Evolutionary conservation across 2,329 filamentous ascomycete genomes (phyloP), one percentile per base, ranked within the genome.

Genomic region (Aspergillus hortae): DNA sequence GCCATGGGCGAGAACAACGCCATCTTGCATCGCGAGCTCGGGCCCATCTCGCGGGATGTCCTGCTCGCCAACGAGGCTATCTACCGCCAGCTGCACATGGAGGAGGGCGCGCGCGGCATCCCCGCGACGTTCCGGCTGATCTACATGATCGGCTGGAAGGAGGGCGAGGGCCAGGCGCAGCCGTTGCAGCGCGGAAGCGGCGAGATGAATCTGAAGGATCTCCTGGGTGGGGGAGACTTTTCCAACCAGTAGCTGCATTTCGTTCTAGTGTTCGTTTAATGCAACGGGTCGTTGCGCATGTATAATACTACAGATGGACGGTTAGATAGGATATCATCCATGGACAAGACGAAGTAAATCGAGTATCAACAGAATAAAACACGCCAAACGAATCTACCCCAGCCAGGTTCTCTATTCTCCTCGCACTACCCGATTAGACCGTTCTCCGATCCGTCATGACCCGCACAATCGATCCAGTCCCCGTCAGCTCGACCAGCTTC

Each of bases 141-240:
- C 56, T 96, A 94, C 71, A 96, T 97, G 92, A 99, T 99, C 72
- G 94, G 94, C 0, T 99, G 94, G 94, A 95, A 92, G 68, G 89
- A 92, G 60, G 87, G 89, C 2, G 80, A 82, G 27, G 83, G 86
- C 48, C 92, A 97, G 73, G 79, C 86, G 2, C 79, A 92, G 72
- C 92, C 94, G 4, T 74, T 97, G 52, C 74, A 86, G 59, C 83
- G 94, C 60, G 94, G 94, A 0, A 95, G 87, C 58, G 94, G 90
- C 9, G 80, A 96, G 67, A 76, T 96, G 40, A 96, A 89, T 70
- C 80, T 99, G 56, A 95, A 94, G 71, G 92, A 97, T 69, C 78
- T 96, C 15, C 69, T 89, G 17, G 84, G 74, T 10, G 73, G 74
- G 51, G 74, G 74, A 23, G 69, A 69, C 27, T 71, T 75, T 48